Base-by-base conservation (phyloP, 345 rosid genomes). In the Camelina laxa region DNA sequence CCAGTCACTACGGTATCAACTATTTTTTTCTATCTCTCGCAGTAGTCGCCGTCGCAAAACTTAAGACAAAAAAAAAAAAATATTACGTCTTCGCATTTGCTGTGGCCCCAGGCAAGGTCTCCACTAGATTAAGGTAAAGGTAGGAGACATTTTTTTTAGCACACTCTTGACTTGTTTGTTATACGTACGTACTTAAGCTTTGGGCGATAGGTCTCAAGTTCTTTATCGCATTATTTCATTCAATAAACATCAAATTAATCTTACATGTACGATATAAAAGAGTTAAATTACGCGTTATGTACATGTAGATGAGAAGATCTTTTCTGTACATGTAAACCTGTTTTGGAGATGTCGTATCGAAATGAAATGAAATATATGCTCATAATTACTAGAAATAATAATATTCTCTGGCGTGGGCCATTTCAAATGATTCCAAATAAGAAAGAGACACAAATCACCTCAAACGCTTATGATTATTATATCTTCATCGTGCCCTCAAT, bases 401-500 rank as follows among this genome's bases (percentile, higher is more conserved):
- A 82, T 81, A 86, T 83, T 86, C 90, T 73, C 87, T 82, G 85
- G 84, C 82, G 82, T 85, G 90, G 92, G 88, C 87, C 92, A 73
- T 81, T 50, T 60, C 67, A 67, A 80, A 74, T 80, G 75, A 85
- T 88, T 80, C 87, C 87, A 53, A 84, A 83, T 80, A 67, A 79
- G 85, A 84, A 69, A 77, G 80, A 56, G 74, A 83, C 89, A 84
- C 86, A 80, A 80, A 78, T 83, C 87, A 78, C 84, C 72, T 66
- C 75, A 77, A 75, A 59, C 57, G 42, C 55, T 31, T 67, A 67
- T 75, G 62, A 75, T 75, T 59, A 67, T 75, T 38, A 67, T 47
- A 65, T 69, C 49, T 71, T 65, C 68, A 74, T 21, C 67, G 68
- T 77, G 83, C 81, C 84, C 77, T 79, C 83, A 67, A 49, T 66